Base-by-base conservation (phyloP, 2,329 filamentous ascomycete genomes). In the Pseudogymnoascus sp. region DNA sequence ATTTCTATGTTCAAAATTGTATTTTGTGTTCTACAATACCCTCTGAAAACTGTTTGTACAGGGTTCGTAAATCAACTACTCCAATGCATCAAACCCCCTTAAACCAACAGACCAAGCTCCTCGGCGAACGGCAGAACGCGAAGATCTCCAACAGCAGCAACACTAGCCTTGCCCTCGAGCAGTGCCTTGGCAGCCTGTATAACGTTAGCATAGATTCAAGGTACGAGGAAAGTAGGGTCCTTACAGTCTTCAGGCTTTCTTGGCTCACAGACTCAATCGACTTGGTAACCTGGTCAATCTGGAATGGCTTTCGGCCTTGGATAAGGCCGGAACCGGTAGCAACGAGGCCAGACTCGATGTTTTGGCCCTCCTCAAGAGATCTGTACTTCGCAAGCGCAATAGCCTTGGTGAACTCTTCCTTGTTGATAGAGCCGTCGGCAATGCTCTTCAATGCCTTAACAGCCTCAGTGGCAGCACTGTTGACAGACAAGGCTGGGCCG, bases 71-170 rank as follows among this genome's bases (percentile, higher is more conserved):
- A 37, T 60, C 59, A 60, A 60, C 59, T 38, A 60, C 59, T 62
- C 64, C 53, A 46, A 66, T 63, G 60, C 38, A 63, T 59, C 40
- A 59, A 78, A 28, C 59, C 33, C 62, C 53, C 85, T 85, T 96
- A 99, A 84, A 96, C 91, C 77, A 88, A 91, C 75, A 99, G 85
- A 71, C 93, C 96, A 76, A 99, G 83, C 75, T 99, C 95, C 79
- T 93, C 90, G 69, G 92, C 95, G 75, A 89, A 99, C 64, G 95
- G 95, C 75, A 99, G 86, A 72, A 89, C 84, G 78, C 91, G 89
- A 71, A 99, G 84, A 76, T 99, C 95, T 77, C 95, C 95, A 67
- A 98, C 92, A 64, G 91, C 84, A 66, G 91, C 89, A 67, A 97
- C 90, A 62, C 91, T 89, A 61, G 93, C 93, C 84, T 93, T 98